Base-by-base conservation (phyloP, 2,329 filamentous ascomycete species). In the Aspergillus quadricinctus region DNA sequence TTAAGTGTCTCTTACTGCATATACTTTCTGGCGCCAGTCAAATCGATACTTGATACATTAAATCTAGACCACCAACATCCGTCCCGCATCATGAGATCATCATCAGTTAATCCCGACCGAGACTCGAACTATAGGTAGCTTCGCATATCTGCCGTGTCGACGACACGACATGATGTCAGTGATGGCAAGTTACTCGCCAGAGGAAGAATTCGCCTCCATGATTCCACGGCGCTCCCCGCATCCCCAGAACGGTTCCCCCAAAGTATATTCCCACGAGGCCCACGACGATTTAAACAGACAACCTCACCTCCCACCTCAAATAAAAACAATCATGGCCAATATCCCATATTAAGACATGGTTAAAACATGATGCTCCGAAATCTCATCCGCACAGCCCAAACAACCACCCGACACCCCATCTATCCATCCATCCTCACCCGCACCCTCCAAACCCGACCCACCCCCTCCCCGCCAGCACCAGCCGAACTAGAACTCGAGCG, bases 401-500 rank as follows among this genome's bases (percentile, higher is more conserved):
- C 31, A 23, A 9, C 41, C 19, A 9, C 6, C 8, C 8, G 21
- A 45, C 19, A 8, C 1, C 19, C 19, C 9, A 19, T 45, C 41
- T 45, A 23, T n/a, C 1, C 5, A 17, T 14, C 14, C 31, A 1
- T 23, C 7, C 41, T 45, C 41, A 23, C 41, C 19, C 41, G 41
- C 41, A 23, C 41, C 19, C 19, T 45, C 41, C 41, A 5, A 31
- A 31, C 4, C n/a, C n/a, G n/a, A n/a, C n/a, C n/a, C n/a, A n/a
- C n/a, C n/a, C 40, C 9, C 3, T 1, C 3, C 8, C 41, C 4
- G 1, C 10, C 7, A 19, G 9, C 9, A 4, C 19, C 40, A 1
- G 8, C 8, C 17, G 17, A 19, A 40, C 14, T 29, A 19, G 55
- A 57, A 17, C 53, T 56, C 11, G 64, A 66, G 40, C 53, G 65